Evolutionary conservation across 345 rosid species (phyloP).

Genomic region (Lepidium didymum): DNA sequence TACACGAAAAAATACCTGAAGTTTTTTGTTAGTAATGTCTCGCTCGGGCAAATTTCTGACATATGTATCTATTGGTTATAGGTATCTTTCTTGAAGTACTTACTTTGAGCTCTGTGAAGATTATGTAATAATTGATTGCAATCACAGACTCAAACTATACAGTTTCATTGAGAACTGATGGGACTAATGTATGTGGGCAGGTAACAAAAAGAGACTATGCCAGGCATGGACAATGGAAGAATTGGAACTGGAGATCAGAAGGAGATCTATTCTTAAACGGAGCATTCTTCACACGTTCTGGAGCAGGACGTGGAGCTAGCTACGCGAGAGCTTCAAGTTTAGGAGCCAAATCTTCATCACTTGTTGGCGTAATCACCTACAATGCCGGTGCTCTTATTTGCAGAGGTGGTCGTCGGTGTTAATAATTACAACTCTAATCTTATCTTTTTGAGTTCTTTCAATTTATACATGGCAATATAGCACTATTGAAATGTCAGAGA

Average conservation of each 20-base stretch:
- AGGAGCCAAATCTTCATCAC: conserved; percentile 51
- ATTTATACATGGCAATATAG: conserved; percentile 18
- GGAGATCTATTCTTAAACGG: conserved; percentile 56
- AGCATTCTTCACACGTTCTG: conserved; percentile 54
- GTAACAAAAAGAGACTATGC: conserved; percentile 52
- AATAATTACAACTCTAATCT: conserved; percentile 7
- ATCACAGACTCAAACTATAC: background rate
- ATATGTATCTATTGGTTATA: too few species aligned
- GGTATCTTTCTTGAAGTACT: too few species aligned
- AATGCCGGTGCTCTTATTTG: conserved; percentile 49
- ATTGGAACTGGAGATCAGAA: conserved; percentile 67
- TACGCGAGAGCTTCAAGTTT: conserved; percentile 68
- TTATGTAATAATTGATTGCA: background rate
- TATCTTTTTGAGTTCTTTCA: conserved; percentile 12
- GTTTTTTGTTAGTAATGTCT: too few species aligned
- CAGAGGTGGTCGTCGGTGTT: conserved; percentile 50
- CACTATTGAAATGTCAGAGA: conserved; percentile 13
- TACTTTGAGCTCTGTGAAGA: background rate
- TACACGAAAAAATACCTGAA: too few species aligned
- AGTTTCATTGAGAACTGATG: background rate
- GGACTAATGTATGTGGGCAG: conserved; percentile 24
- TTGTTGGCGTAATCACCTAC: conserved; percentile 44
- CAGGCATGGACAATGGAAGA: conserved; percentile 30
- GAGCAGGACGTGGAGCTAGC: conserved; percentile 40
- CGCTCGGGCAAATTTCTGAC: too few species aligned